These are phyloP conservation scores for Hamigera avellanea DNA, from an alignment of 495 filamentous ascomycete species.

Conservation along the genomic window DNA sequence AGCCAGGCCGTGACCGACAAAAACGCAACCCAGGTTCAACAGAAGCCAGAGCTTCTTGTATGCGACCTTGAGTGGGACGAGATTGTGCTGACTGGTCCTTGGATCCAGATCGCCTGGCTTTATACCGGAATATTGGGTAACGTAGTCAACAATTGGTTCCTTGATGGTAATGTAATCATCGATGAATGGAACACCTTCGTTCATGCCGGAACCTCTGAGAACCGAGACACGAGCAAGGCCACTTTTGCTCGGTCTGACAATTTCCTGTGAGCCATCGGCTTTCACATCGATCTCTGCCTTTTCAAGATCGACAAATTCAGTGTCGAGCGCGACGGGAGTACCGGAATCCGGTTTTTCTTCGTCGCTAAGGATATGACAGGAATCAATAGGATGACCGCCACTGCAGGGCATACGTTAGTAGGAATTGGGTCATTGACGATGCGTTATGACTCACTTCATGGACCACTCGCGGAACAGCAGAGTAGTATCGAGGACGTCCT, in stretches of 20 bases:
- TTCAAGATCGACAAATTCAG: conserved; percentile 87
- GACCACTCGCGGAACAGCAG: conserved; percentile 67
- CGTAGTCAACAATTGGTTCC: conserved; percentile 89
- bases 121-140: conserved; percentile 89
- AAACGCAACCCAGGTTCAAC: conserved; percentile 84
- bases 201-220: conserved; percentile 60
- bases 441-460: conserved; percentile 37
- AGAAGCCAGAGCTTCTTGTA: conserved; percentile 98
- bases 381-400: conserved; percentile 27
- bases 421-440: neutral
- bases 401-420: conserved; percentile 3
- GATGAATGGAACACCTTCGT: conserved; percentile 78
- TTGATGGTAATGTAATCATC: conserved; percentile 92
- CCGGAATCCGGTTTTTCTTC: conserved; percentile 56
- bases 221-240: conserved; percentile 85
- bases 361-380: conserved; percentile 46
- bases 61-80: conserved; percentile 78
- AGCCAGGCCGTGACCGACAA: conserved; percentile 84
- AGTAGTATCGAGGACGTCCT: conserved; percentile 65
- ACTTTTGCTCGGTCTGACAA: conserved; percentile 71
- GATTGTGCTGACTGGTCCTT: conserved; percentile 57
- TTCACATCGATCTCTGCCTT: conserved; percentile 89
- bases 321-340: conserved; percentile 79
- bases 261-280: conserved; percentile 76
- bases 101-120: conserved; percentile 72